Evolutionary conservation across 306 rosid species (phyloP).

Genomic region (Dryas alaskensis): DNA sequence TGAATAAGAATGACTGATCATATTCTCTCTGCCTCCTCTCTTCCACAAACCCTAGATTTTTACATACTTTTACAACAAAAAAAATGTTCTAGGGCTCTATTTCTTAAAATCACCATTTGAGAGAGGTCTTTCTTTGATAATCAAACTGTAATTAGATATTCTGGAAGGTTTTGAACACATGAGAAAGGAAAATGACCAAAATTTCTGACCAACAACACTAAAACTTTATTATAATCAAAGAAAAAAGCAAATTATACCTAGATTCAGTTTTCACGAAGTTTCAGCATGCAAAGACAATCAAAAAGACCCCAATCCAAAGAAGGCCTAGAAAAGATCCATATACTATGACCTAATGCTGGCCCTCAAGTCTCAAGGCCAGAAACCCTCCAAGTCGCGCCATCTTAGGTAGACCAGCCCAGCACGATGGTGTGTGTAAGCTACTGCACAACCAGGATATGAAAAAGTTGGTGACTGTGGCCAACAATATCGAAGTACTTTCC

Average conservation of each 20-base stretch:
- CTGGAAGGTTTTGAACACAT: neutral
- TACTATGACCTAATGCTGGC: neutral
- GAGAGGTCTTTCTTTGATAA: neutral
- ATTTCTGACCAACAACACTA: neutral
- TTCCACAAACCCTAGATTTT: no score
- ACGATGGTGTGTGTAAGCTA: constrained; percentile 54
- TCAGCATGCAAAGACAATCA: neutral
- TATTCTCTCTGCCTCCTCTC: no score
- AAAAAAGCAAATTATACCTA: neutral
- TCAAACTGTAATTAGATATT: neutral
- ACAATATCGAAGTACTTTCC: constrained; percentile 61
- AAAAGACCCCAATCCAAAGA: neutral
- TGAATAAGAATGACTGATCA: no score
- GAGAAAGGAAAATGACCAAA: neutral
- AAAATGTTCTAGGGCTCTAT: no score
- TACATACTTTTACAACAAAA: no score
- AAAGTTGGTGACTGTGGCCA: constrained; percentile 62
- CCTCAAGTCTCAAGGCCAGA: constrained; percentile 17
- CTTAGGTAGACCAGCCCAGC: constrained; percentile 49
- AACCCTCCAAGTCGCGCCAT: constrained; percentile 56
- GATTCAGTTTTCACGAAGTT: neutral
- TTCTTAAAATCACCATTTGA: no score
- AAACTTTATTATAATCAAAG: neutral
- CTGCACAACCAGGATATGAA: constrained; percentile 70
- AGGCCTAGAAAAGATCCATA: neutral